These are phyloP conservation scores for Sclerotinia sclerotiorum DNA, from an alignment of 2,329 filamentous ascomycete genomes.

Conservation along the genomic window DNA sequence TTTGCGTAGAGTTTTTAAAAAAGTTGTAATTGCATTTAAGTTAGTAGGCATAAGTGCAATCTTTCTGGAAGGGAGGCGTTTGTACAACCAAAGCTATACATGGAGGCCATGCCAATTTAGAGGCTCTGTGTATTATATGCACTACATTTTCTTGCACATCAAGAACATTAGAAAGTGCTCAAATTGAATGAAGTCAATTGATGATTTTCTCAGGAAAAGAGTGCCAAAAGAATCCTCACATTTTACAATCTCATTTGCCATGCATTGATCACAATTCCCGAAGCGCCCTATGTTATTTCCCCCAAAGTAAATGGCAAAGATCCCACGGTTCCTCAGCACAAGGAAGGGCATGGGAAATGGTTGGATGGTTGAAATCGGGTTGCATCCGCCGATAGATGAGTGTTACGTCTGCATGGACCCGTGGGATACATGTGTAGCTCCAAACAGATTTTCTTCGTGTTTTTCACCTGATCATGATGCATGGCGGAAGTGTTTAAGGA, in stretches of 20 bases:
- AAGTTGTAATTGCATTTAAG: constrained; percentile 32
- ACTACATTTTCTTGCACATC: constrained; percentile 29
- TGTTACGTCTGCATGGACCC: constrained; percentile 18
- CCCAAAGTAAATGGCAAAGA: constrained; percentile 9
- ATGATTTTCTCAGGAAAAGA: background rate
- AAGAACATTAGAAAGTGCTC: constrained; percentile 25
- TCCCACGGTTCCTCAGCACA: constrained; percentile 3
- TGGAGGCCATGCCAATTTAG: constrained; percentile 32
- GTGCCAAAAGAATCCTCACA: background rate
- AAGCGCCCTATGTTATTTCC: background rate
- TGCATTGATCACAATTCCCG: background rate
- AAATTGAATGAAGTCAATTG: constrained; percentile 12
- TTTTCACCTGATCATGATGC: constrained; percentile 23
- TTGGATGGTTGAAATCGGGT: constrained; percentile 18
- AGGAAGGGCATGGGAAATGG: constrained; percentile 12
- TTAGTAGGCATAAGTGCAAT: constrained; percentile 32
- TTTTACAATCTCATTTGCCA: constrained; percentile 8
- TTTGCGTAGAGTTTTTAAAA: constrained; percentile 38
- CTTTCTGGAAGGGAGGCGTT: constrained; percentile 31
- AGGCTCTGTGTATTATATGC: constrained; percentile 37
- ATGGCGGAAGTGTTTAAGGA: constrained; percentile 17
- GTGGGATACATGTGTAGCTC: constrained; percentile 24
- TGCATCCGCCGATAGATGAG: constrained; percentile 25
- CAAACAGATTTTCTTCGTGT: constrained; percentile 14
- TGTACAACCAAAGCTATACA: constrained; percentile 37